Conservation (phyloP, 2,329 filamentous ascomycete species). For the Fusarium nelsonii region DNA sequence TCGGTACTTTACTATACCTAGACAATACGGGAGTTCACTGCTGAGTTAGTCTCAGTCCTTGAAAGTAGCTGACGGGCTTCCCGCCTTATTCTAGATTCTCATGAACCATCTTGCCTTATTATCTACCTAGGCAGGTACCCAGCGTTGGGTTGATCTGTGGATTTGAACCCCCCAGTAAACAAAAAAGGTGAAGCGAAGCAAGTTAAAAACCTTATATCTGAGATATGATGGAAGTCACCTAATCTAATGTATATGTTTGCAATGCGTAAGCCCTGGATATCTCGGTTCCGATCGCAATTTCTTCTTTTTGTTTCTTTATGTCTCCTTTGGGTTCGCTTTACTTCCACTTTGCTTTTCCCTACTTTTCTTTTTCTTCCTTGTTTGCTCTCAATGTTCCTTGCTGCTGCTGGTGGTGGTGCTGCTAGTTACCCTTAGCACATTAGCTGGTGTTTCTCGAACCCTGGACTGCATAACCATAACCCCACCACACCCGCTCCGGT, state of each 20-base stretch:
- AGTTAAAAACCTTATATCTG: slow-evolving; percentile 3
- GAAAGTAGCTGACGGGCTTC: slow-evolving; percentile 2
- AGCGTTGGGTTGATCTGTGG: neutral
- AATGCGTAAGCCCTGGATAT: slow-evolving; percentile 21
- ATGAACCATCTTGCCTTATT: slow-evolving; percentile 7
- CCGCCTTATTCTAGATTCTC: neutral
- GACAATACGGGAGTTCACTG: too few species aligned
- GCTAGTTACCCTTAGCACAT: slow-evolving; percentile 5
- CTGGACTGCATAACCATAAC: slow-evolving; percentile 43
- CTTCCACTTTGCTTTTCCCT: slow-evolving; percentile 16
- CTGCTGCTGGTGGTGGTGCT: neutral
- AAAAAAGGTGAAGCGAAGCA: neutral
- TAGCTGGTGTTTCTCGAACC: slow-evolving; percentile 29
- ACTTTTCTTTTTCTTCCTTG: neutral
- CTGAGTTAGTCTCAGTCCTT: neutral
- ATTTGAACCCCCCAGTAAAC: slow-evolving; percentile 1
- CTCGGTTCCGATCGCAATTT: slow-evolving; percentile 20
- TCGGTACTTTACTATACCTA: neutral
- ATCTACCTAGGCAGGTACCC: neutral
- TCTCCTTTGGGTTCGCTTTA: slow-evolving; percentile 11
- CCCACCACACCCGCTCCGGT: slow-evolving; percentile 44
- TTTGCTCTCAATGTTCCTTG: slow-evolving; percentile 20
- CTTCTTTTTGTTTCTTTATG: slow-evolving; percentile 12
- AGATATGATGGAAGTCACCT: slow-evolving; percentile 16
- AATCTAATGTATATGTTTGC: neutral